These are phyloP conservation scores for Cercospora sp. DNA, from an alignment of 2,329 filamentous ascomycete species.

Conservation along the genomic window DNA sequence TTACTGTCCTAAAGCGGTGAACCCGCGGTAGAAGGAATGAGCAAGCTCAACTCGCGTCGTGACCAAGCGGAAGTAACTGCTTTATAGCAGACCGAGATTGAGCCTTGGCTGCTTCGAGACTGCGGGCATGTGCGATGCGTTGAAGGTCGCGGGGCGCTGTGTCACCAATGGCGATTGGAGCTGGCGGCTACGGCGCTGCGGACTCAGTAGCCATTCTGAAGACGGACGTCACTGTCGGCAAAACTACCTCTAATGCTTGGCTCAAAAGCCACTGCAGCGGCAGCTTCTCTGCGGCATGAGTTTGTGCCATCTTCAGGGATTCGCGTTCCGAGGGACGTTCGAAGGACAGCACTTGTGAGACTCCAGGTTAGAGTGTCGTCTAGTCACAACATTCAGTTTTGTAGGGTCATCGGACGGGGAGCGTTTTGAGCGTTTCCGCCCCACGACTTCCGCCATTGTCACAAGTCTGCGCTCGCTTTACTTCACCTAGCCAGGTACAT, in stretches of 20 bases:
- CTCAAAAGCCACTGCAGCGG: not conserved
- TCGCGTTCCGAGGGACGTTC: not conserved
- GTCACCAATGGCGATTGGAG: not conserved
- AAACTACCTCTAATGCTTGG: not conserved
- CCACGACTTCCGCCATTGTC: not conserved
- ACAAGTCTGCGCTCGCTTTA: conserved; percentile 1
- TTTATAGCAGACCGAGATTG: not conserved
- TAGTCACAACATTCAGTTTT: not conserved
- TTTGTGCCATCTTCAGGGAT: not conserved
- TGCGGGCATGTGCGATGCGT: not conserved
- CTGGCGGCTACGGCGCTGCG: not conserved
- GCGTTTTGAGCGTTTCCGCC: not conserved
- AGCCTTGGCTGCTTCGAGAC: not conserved
- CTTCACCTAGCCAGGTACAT: not conserved
- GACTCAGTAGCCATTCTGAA: not conserved
- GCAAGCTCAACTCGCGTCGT: not conserved
- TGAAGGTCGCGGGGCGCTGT: not conserved
- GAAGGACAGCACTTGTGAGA: not conserved
- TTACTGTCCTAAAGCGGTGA: conserved; percentile 12
- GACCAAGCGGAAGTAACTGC: not conserved
- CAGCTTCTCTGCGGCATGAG: not conserved
- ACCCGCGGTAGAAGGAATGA: conserved; percentile 3
- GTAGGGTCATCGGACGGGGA: not conserved
- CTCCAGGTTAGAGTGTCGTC: not conserved
- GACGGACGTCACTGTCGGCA: not conserved